Conservation (phyloP, 495 filamentous ascomycete genomes). For the Annulohypoxylon moriforme region DNA sequence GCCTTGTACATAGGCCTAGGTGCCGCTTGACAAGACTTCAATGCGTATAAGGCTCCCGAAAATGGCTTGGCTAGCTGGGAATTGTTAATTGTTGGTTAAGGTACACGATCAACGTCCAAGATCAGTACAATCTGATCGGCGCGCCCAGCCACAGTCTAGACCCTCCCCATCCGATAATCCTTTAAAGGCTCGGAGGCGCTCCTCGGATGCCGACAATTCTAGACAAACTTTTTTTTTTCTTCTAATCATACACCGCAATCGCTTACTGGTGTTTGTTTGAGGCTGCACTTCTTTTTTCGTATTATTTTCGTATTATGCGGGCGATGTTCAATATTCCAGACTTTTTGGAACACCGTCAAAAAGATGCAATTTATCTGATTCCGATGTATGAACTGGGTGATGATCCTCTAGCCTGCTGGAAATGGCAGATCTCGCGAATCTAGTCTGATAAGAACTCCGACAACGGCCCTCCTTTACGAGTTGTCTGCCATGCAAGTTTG, state of each 20-base stretch:
- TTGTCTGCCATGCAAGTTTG: conserved; percentile 24
- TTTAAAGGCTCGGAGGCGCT: conserved; percentile 27
- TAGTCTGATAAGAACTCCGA: conserved; percentile 40
- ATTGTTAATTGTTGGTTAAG: neutral
- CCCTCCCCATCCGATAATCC: conserved; percentile 28
- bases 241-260: conserved; percentile 12
- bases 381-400: conserved; percentile 16
- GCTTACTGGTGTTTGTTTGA: conserved; percentile 17
- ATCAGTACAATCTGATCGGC: conserved; percentile 39
- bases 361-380: conserved; percentile 15
- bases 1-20: neutral
- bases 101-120: conserved; percentile 34
- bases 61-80: conserved; percentile 10
- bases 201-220: conserved; percentile 18
- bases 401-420: conserved; percentile 10
- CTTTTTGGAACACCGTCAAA: conserved; percentile 20
- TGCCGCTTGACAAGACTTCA: conserved; percentile 15
- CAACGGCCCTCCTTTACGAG: conserved; percentile 45
- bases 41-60: conserved; percentile 39
- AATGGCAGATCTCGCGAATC: conserved; percentile 26
- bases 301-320: conserved; percentile 15
- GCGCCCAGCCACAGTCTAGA: conserved; percentile 43
- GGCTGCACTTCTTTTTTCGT: conserved; percentile 7
- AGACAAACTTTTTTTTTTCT: conserved; percentile 21
- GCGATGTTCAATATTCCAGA: neutral